Percentiles rank a stretch among this genome's conserved stretches.
phyloP scores from a whole-genome alignment of 2,329 filamentous ascomycete species.

The Chaetomium globosum region DNA sequence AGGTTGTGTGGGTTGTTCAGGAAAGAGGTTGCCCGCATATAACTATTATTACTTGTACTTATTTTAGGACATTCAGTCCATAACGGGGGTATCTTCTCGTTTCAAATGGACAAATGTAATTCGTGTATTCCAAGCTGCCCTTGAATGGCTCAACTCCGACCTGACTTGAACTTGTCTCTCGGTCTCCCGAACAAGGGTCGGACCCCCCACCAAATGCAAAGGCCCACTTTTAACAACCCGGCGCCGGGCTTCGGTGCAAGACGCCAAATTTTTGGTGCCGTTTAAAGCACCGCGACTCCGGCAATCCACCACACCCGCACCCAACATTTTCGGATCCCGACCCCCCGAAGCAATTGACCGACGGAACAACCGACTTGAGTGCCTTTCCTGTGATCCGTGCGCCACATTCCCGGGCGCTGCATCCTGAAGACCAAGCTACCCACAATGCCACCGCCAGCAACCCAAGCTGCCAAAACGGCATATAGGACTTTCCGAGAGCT shows the following conservation, averaged over 20 bases:
- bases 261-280: slow-evolving; percentile 25
- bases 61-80: neutral
- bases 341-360: neutral
- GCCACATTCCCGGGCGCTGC: neutral
- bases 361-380: neutral
- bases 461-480: slow-evolving; percentile 15
- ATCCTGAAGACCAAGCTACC: neutral
- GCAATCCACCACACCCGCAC: neutral
- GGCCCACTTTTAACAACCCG: slow-evolving; percentile 22
- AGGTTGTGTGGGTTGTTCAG: neutral
- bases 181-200: neutral
- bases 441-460: slow-evolving; percentile 22
- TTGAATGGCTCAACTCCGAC: neutral
- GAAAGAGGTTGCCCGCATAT: neutral
- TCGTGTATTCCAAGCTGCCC: too few species aligned
- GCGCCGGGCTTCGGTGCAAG: slow-evolving; percentile 1
- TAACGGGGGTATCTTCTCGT: neutral
- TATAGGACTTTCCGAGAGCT: slow-evolving; percentile 53
- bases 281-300: slow-evolving; percentile 10
- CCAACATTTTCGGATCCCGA: neutral
- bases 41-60: slow-evolving; percentile 10
- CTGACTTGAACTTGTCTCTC: neutral
- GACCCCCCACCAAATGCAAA: neutral
- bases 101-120: neutral
- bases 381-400: neutral